Conservation (phyloP, 2,329 filamentous ascomycete species). For the Zalaria obscura region DNA sequence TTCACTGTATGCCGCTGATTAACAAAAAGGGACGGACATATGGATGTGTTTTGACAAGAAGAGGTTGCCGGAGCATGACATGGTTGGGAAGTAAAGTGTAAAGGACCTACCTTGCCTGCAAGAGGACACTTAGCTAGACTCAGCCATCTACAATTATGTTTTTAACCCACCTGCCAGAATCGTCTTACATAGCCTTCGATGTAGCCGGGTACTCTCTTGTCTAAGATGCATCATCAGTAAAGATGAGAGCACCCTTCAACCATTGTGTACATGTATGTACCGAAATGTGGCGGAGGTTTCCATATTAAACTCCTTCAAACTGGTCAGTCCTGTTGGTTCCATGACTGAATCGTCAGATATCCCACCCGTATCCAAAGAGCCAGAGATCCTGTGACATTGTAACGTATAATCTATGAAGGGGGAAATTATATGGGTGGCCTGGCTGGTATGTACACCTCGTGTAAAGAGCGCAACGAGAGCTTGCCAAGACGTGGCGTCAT, state of each 20-base stretch:
- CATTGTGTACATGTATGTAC: slow-evolving; percentile 35
- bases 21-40: background rate
- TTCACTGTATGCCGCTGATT: slow-evolving; percentile 42
- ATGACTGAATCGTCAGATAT: background rate
- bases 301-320: slow-evolving; percentile 72
- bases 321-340: background rate
- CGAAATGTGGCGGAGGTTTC: slow-evolving; percentile 94
- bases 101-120: slow-evolving; percentile 14
- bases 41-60: background rate
- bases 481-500: too few species aligned
- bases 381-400: slow-evolving; percentile 49
- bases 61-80: background rate
- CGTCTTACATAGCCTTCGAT: slow-evolving; percentile 86
- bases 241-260: slow-evolving; percentile 1
- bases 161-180: slow-evolving; percentile 83
- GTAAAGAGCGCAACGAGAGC: too few species aligned
- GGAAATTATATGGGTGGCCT: too few species aligned
- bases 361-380: slow-evolving; percentile 93
- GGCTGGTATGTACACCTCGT: too few species aligned
- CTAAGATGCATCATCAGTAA: slow-evolving; percentile 31
- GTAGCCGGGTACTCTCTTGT: slow-evolving; percentile 74
- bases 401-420: too few species aligned
- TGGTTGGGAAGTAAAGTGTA: background rate
- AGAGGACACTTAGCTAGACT: slow-evolving; percentile 17
- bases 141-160: background rate